Percentiles rank a stretch among this genome's conserved stretches.
phyloP scores from a whole-genome alignment of 345 rosid species.

The Rhodamnia rubescens region DNA sequence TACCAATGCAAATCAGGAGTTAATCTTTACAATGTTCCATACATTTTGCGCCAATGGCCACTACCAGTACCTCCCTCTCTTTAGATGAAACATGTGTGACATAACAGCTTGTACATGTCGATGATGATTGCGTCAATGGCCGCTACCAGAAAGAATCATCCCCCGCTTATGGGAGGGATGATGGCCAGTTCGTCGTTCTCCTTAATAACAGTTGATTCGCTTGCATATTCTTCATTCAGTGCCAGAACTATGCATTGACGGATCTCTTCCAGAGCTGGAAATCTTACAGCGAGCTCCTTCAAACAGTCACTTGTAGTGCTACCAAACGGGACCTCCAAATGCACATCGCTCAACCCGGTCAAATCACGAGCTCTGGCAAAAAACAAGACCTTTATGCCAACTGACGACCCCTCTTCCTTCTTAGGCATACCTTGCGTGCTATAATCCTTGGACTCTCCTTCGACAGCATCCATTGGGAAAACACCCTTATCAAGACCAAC shows the following conservation, averaged over 20 bases:
- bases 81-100: not conserved
- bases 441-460: conserved; percentile 2
- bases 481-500: not conserved
- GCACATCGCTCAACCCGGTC: conserved; percentile 45
- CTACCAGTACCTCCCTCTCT: not conserved
- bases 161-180: conserved; percentile 98
- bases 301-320: conserved; percentile 63
- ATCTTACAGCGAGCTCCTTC: conserved; percentile 39
- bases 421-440: not conserved
- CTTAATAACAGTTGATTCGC: conserved; percentile 39
- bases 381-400: conserved; percentile 61
- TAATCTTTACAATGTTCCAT: not conserved
- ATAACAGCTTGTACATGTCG: not conserved
- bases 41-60: too few species aligned
- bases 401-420: conserved; percentile 11
- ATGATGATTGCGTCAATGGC: not conserved
- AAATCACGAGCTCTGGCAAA: conserved; percentile 85
- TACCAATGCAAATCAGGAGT: not conserved
- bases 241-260: conserved; percentile 69
- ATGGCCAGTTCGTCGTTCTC: conserved; percentile 85
- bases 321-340: conserved; percentile 43
- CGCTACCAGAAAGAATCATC: conserved; percentile 17
- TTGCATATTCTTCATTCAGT: conserved; percentile 31
- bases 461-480: conserved; percentile 9
- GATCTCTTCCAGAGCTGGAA: conserved; percentile 60